Evolutionary conservation across 257 asterid species (phyloP), one percentile per base, ranked within the genome.

Genomic region (Penstemon newberryi): DNA sequence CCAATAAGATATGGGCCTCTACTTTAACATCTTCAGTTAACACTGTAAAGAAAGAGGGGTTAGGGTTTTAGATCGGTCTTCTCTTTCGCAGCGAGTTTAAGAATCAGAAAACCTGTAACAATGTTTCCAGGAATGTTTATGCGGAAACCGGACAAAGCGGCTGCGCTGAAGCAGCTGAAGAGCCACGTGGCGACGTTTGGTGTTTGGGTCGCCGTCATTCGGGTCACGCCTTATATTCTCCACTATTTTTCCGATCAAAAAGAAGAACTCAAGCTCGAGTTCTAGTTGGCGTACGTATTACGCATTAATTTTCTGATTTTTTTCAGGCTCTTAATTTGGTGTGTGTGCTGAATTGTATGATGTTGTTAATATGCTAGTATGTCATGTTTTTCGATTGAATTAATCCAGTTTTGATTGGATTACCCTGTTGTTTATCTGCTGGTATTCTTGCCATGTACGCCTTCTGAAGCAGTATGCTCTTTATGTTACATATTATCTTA

Each of bases 81-180:
- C 2, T 43, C 66, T 19, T 5, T 12, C 1, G 11, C 56, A n/a
- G 25, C 7, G 41, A 0, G 39, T 50, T 10, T 45, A 25, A 25
- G 33, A 25, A 25, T 25, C 33, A 25, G 33, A 25, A 25, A 25
- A 25, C 33, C 33, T 25, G 33, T 25, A 44, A 44, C 10, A 45
- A 84, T 84, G 87, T 85, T 85, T 63, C 84, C 87, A 0, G 82
- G 81, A 25, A 73, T 82, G 87, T 85, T 85, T 72, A 65, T 78
- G 68, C 74, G 79, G 60, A 85, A 82, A 56, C 90, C 87, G 37
- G 82, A 78, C 78, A 85, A 85, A 66, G 81, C 82, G 11, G 85
- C 65, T 61, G 87, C 91, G 63, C 46, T 85, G 78, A 81, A 81
- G 89, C 82, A 83, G 87, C 80, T 85, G 61, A 83, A 75, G 82